Conservation (phyloP, 441 rosid genomes). For the Biscutella laevigata region DNA sequence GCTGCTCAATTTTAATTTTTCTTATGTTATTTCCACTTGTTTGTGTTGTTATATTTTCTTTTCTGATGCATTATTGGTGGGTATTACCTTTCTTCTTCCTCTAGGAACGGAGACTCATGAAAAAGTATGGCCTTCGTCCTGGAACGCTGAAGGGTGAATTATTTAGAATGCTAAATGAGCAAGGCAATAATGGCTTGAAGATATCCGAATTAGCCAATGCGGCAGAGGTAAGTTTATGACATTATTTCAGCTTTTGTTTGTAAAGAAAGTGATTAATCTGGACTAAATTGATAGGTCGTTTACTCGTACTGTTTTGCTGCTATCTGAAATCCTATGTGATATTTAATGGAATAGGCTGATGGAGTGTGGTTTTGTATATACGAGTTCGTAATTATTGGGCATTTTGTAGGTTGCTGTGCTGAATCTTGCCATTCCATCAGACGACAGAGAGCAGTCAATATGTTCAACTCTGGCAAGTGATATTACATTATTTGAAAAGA, state of each 20-base stretch:
- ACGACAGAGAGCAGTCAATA: slow-evolving; percentile 58
- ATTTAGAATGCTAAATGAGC: slow-evolving; percentile 50
- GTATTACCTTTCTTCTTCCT: slow-evolving; percentile 9
- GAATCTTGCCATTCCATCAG: slow-evolving; percentile 45
- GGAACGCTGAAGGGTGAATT: slow-evolving; percentile 82
- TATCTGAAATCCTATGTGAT: not conserved
- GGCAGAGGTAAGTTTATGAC: slow-evolving; percentile 38
- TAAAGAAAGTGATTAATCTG: slow-evolving; percentile 9
- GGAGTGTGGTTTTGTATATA: not conserved
- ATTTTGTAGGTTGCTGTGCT: slow-evolving; percentile 62
- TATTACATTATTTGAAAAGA: slow-evolving; percentile 87
- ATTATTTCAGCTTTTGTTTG: slow-evolving; percentile 5
- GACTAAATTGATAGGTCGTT: not conserved
- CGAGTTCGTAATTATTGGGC: slow-evolving; percentile 1
- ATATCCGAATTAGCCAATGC: slow-evolving; percentile 65
- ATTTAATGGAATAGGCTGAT: not conserved
- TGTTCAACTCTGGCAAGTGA: slow-evolving; percentile 86
- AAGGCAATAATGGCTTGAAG: slow-evolving; percentile 66
- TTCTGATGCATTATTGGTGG: slow-evolving; percentile 2
- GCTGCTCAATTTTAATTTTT: not conserved
- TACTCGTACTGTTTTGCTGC: not conserved
- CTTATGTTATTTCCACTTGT: slow-evolving; percentile 3
- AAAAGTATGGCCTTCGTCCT: slow-evolving; percentile 53
- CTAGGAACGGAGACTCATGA: slow-evolving; percentile 77
- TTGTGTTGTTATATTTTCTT: not conserved